Evolutionary conservation across 495 filamentous ascomycete species (phyloP).

Genomic region (Penicillium diatomitis): DNA sequence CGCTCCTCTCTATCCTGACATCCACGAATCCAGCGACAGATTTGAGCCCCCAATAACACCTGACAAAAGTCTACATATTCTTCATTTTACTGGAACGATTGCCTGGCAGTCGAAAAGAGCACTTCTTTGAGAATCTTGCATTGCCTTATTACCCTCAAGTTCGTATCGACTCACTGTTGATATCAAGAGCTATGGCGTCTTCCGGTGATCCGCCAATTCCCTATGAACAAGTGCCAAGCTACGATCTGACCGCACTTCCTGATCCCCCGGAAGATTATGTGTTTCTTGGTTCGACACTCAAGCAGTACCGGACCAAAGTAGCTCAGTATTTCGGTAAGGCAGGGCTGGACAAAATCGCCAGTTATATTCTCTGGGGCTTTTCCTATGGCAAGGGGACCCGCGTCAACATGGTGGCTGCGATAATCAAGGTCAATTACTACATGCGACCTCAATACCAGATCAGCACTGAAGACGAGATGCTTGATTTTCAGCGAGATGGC

Average conservation of each 20-base stretch:
- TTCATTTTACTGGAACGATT: too few species aligned
- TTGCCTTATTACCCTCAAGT: too few species aligned
- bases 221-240: neutral
- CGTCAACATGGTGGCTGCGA: neutral
- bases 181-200: neutral
- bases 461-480: slow-evolving; percentile 5
- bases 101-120: too few species aligned
- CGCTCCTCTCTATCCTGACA: too few species aligned
- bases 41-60: too few species aligned
- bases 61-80: too few species aligned
- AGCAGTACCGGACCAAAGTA: neutral
- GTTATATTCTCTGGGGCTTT: slow-evolving; percentile 27
- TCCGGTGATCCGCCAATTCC: slow-evolving; percentile 3
- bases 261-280: slow-evolving; percentile 18
- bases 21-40: too few species aligned
- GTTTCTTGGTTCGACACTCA: neutral
- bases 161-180: too few species aligned
- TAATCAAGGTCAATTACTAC: slow-evolving; percentile 26
- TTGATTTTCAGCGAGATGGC: slow-evolving; percentile 20
- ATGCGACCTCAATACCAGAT: slow-evolving; percentile 13
- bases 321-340: neutral
- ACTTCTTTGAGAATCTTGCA: too few species aligned
- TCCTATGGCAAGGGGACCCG: neutral
- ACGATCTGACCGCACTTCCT: slow-evolving; percentile 9
- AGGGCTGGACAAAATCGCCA: neutral